Base-by-base conservation (phyloP, 23 red algal species). In the Gracilaria domingensis region DNA sequence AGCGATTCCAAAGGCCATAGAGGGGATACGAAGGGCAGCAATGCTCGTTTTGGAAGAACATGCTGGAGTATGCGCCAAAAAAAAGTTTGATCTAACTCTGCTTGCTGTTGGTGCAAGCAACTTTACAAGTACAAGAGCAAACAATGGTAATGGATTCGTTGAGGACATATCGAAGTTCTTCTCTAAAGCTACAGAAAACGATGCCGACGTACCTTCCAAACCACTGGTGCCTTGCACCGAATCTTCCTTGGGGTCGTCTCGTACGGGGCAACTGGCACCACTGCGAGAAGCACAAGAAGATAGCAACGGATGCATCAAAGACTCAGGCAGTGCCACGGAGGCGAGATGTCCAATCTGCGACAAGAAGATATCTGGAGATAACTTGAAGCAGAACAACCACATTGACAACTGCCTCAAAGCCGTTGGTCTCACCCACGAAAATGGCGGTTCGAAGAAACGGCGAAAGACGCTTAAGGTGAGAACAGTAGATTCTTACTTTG, bases 401-500 rank as follows among this genome's bases (percentile, higher is more conserved):
- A 75, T 88, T 48, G 84, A 88, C 51, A 76, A 37, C 6, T 88
- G 84, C 45, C 36, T 82, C 13, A 77, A 50, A 37, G 9, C 42
- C 20, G 38, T 25, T 30, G 17, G 0, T 48, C 13, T 29, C 6
- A 21, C 20, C 40, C 12, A n/a, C 23, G n/a, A 51, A 18, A 48
- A 18, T 28, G 33, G 55, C 30, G 26, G 77, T 29, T 35, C 60
- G 38, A 69, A 67, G 21, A 50, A 32, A 50, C 34, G 21, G 1
- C 37, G 81, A 67, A 85, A 44, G 25, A 30, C 18, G 1, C 13
- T 38, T 13, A 60, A 60, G 28, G 64, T 55, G 51, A 65, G 65
- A 85, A 85, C 59, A n/a, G 57, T 85, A 34, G 81, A 85, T 38
- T 71, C 81, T 25, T 85, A 69, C 30, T 85, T 85, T 40, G 54